Base-by-base conservation (phyloP, 495 filamentous ascomycete species). In the Pyronema domesticum region DNA sequence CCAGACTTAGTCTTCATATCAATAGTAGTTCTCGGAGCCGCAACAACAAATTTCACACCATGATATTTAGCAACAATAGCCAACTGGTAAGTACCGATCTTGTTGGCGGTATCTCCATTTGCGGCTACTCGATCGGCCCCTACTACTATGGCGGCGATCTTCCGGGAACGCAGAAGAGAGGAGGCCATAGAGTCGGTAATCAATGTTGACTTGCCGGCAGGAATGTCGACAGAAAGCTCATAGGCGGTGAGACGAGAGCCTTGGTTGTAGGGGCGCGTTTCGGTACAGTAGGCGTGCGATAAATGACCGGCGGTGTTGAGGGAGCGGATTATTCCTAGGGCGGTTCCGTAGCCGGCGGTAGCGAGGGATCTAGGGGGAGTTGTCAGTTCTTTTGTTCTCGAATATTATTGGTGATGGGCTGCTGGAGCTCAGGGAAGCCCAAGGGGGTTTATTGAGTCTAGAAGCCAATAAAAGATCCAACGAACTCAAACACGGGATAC, bases 21-120 rank as follows among this genome's bases (percentile, higher is more conserved):
- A 61, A 98, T 89, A 53, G 85, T 95, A 7, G 93, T 96, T 15
- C 86, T 83, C 9, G 91, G 91, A 1, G 91, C 91, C 4, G 93
- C 91, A 7, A 96, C 89, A 30, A 98, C 73, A 65, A 98, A 98
- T 65, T 91, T 95, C 48, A 95, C 75, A 14, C 81, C 83, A 65
- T 96, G 93, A 61, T 86, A 71, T 56, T 75, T 80, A 18, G 91
- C 91, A 30, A 91, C 73, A 3, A 95, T 83, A 9, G 91, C 88
- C 33, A 98, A 75, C 39, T 75, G 69, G 66, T 96, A 96, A n/a
- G 91, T 98, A 33, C 91, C 91, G 55, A 98, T 93, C 71, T 98
- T 98, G 68, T 98, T 98, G 44, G 91, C 91, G 1, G 91, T 96
- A 69, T 98, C 91, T 36, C 91, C 91, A 65, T 98, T 98, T 33